Base-by-base conservation (phyloP, 352 stramenopile genomes). In the Elongisporangium undulatum region DNA sequence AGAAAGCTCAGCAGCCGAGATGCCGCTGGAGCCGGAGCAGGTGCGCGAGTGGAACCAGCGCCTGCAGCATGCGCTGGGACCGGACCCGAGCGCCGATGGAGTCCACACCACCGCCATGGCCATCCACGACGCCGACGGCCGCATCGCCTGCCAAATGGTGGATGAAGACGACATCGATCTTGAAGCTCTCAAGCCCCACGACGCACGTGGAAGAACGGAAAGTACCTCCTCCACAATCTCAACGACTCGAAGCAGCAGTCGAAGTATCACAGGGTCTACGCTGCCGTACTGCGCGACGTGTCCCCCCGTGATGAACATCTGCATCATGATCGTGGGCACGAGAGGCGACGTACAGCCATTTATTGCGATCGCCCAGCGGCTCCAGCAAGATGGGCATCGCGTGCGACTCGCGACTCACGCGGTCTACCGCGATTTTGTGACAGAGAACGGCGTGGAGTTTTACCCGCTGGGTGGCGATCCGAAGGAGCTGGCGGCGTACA, bases 371-470 rank as follows among this genome's bases (percentile, higher is more conserved):
- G 87, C 82, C 16, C 74, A 87, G 50, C 64, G 79, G 3, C 69
- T 98, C 12, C 72, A 89, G 62, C 45, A 63, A 4, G 62, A 93
- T 53, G 90, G 92, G 1, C 94, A 98, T 63, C 80, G 88, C 13
- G 94, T 98, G 9, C 74, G 94, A 0, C 77, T 98, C 17, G 94
- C 92, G 0, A 96, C 90, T 0, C 92, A 98, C 63, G 78, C 80
- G 0, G 74, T 89, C n/a, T 97, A 96, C 67, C 72, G 92, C 3
- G 60, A 82, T 21, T 87, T 88, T 45, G 89, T 98, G 1, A 83
- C 59, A 8, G 76, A 81, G 4, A 66, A 85, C 34, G 75, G 66
- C 20, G 63, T 93, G 24, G 83, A 91, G 66, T 92, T 89, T 60
- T 91, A 89, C 57, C 79, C 79, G 10, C 57, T 92, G 16, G 82